Base-by-base conservation (phyloP, 2,329 filamentous ascomycete species). In the Conoideocrella luteorostrata region DNA sequence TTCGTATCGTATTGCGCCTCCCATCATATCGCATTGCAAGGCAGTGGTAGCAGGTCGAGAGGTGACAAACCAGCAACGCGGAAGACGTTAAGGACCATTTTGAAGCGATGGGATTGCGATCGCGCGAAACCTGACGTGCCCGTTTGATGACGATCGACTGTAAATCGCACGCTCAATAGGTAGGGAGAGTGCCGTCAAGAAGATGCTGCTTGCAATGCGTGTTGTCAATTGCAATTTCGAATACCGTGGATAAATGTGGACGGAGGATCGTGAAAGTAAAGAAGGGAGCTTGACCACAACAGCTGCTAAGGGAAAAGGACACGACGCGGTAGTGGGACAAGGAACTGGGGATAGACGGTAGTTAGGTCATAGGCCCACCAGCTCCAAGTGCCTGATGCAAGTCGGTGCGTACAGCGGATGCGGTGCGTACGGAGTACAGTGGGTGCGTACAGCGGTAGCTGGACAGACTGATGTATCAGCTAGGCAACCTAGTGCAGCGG, bases 61-160 rank as follows among this genome's bases (percentile, higher is more conserved):
- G 26, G 39, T 43, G 51, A 59, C 70, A 44, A 63, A 78, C 76
- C 77, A 50, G 73, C 61, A 56, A 81, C 59, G 59, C 77, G 72
- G 60, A 81, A 81, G 49, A 78, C 40, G 65, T 80, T 81, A 56
- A 80, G 64, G 62, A 63, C 54, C 72, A 74, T 77, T 52, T 52
- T 53, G 46, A 24, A 26, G 20, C 34, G 24, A 22, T 41, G 38
- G 22, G 32, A 21, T 23, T 17, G 13, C n/a, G 32, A 36, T 24
- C 15, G 26, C 30, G 43, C 15, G 15, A 18, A 21, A 20, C 28
- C n/a, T 11, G 15, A 23, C 13, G 13, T n/a, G 20, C 28, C n/a
- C 28, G 23, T 34, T 17, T 26, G 9, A 29, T 12, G 11, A n/a
- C 22, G 24, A 23, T n/a, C 22, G n/a, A 45, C 20, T 28, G 22